Conservation (phyloP, 2,329 filamentous ascomycete species). For the Apiospora marii region DNA sequence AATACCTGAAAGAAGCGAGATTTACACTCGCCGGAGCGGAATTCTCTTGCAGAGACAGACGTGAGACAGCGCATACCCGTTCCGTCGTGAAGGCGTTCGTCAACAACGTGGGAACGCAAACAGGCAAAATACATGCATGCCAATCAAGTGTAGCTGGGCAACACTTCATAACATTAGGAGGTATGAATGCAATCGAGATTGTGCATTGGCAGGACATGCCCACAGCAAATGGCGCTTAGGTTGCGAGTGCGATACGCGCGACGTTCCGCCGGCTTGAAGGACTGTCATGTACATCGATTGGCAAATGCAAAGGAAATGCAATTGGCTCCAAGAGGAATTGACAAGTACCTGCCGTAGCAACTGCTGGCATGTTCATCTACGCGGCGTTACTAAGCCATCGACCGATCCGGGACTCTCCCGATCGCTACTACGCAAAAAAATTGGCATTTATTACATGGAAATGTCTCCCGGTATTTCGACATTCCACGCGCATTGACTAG, state of each 20-base stretch:
- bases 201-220: neutral
- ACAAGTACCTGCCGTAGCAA: slow-evolving; percentile 16
- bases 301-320: too few relatives aligned
- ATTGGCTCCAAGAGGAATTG: neutral
- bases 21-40: neutral
- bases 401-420: neutral
- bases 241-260: neutral
- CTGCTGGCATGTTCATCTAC: slow-evolving; percentile 1
- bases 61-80: slow-evolving; percentile 20
- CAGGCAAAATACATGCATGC: neutral
- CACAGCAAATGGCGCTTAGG: neutral
- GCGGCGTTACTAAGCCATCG: neutral
- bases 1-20: neutral
- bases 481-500: slow-evolving; percentile 61
- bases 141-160: neutral
- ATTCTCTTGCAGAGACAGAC: neutral
- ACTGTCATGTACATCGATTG: neutral
- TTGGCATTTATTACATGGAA: neutral
- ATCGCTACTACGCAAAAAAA: neutral
- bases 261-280: neutral
- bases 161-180: neutral
- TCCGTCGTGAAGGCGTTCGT: neutral
- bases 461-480: slow-evolving; percentile 63
- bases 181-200: neutral
- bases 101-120: neutral